Percentiles rank a stretch among this genome's conserved stretches.
Evolutionary conservation across 176 grass and related monocot species (phyloP).

Genomic region (Melocanna baccifera): DNA sequence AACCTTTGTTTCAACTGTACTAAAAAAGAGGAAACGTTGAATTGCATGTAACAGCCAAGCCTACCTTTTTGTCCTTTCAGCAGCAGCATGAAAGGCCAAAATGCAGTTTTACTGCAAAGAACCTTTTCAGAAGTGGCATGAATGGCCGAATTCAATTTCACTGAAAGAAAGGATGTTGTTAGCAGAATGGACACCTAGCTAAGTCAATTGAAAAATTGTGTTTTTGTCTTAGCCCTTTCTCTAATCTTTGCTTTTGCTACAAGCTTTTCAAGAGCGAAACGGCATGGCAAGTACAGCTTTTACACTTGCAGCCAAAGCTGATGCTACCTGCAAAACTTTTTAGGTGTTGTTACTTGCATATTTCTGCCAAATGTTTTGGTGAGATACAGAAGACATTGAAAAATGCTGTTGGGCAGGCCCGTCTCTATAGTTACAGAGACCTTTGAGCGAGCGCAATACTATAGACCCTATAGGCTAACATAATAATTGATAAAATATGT

Average conservation of each 20-base stretch:
- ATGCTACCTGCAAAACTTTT: neutral
- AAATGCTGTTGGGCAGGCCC: neutral
- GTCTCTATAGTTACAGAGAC: too few relatives aligned
- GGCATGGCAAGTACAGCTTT: neutral
- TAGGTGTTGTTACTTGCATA: neutral
- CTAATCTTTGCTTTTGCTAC: neutral
- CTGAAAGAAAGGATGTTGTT: neutral
- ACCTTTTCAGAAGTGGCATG: neutral
- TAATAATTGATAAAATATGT: too few relatives aligned
- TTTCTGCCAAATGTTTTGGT: neutral
- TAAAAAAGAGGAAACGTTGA: neutral
- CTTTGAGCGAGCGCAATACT: too few relatives aligned
- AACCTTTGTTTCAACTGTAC: neutral
- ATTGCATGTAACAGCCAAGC: neutral
- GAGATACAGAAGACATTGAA: neutral
- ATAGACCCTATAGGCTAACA: too few relatives aligned
- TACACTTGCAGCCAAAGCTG: neutral
- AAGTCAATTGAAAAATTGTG: neutral
- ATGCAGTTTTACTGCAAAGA: neutral
- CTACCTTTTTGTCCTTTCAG: neutral
- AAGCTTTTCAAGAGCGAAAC: neutral
- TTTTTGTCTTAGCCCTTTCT: neutral
- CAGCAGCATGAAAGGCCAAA: neutral
- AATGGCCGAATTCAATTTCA: constrained; percentile 8
- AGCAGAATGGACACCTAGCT: neutral